These are phyloP conservation scores for Arachis stenosperma DNA, from an alignment of 306 rosid genomes.

Conservation along the genomic window DNA sequence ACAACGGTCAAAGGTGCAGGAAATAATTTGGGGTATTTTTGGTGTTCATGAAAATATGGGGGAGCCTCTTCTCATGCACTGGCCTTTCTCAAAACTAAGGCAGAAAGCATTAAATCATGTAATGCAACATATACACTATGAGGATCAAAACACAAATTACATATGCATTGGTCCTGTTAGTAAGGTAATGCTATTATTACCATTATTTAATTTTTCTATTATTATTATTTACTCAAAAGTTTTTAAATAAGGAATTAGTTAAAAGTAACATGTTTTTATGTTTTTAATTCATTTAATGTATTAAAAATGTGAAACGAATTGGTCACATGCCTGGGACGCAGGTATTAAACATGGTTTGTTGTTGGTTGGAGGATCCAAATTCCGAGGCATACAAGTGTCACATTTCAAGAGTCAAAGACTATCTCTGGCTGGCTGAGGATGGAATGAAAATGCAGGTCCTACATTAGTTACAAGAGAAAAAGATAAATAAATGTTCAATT, in stretches of 20 bases:
- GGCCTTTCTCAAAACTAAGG: constrained; percentile 73
- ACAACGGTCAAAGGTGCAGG: constrained; percentile 51
- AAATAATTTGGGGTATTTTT: constrained; percentile 60
- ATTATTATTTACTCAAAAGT: background rate
- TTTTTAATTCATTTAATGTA: too few species aligned
- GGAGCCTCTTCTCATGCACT: constrained; percentile 61
- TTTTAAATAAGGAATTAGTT: too few species aligned
- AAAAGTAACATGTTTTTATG: too few species aligned
- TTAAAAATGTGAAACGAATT: background rate
- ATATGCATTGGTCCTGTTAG: constrained; percentile 71
- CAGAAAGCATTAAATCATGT: constrained; percentile 55
- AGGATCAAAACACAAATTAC: constrained; percentile 66
- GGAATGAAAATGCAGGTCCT: constrained; percentile 91
- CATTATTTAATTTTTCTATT: background rate
- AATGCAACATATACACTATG: constrained; percentile 72
- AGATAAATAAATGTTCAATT: background rate
- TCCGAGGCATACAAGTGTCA: constrained; percentile 69
- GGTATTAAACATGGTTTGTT: constrained; percentile 82
- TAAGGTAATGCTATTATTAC: constrained; percentile 46
- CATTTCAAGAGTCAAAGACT: constrained; percentile 77
- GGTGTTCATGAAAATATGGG: constrained; percentile 48
- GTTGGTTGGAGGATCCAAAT: constrained; percentile 77
- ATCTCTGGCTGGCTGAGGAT: constrained; percentile 87
- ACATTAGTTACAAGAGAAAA: constrained; percentile 2
- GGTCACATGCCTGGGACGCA: constrained; percentile 3